These are phyloP conservation scores for Stipa capillata DNA, from an alignment of 176 grass and related monocot species.

Conservation along the genomic window DNA sequence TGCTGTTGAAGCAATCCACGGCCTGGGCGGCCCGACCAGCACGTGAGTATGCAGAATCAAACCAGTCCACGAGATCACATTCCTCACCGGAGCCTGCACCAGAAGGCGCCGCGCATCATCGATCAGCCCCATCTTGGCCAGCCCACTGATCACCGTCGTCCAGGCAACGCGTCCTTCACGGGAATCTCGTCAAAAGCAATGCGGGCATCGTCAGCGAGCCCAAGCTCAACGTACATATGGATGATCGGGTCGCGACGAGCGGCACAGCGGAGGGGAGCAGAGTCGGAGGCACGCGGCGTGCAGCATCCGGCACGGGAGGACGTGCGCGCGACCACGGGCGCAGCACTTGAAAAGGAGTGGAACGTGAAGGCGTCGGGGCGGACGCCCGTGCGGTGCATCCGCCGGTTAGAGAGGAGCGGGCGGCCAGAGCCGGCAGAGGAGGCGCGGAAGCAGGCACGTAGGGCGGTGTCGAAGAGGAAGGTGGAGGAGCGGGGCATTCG, in stretches of 20 bases:
- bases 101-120: constrained; percentile 33
- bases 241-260: constrained; percentile 31
- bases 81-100: constrained; percentile 37
- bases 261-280: neutral
- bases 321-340: neutral
- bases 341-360: constrained; percentile 62
- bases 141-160: constrained; percentile 46
- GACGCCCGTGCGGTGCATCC: constrained; percentile 23
- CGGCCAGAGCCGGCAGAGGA: neutral
- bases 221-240: constrained; percentile 48
- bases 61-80: constrained; percentile 64
- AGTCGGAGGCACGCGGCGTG: constrained; percentile 35
- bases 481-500: constrained; percentile 25
- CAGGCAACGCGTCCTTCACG: constrained; percentile 43
- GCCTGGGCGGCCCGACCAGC: constrained; percentile 31
- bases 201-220: constrained; percentile 22
- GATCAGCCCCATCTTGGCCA: constrained; percentile 35
- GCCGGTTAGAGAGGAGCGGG: constrained; percentile 12
- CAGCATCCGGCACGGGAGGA: constrained; percentile 23
- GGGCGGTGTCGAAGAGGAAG: constrained; percentile 49
- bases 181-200: constrained; percentile 29
- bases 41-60: constrained; percentile 46
- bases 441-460: constrained; percentile 39
- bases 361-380: constrained; percentile 44
- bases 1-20: constrained; percentile 43